Evolutionary conservation across 139 green algal genomes (phyloP), one percentile per base, ranked within the genome.

Genomic region (Coelastrella sp.): DNA sequence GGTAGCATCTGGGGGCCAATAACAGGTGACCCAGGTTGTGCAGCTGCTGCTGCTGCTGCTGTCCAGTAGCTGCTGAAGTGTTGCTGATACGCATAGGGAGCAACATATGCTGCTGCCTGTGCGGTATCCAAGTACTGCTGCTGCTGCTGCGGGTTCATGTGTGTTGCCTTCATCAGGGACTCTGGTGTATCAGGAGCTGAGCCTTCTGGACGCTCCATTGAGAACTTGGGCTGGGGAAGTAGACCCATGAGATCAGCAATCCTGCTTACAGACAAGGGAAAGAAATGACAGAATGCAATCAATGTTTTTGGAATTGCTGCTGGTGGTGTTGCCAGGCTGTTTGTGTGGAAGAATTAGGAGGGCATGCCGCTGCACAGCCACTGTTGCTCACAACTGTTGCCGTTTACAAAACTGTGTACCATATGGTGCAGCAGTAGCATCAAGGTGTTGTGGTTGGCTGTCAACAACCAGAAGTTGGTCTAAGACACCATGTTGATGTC

Each of bases 1-100:
- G 30, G 21, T 27, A 3, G 7, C 53, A 64, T 27, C 53, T 64
- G 53, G 6, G 27, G 53, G 17, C 53, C 27, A 32, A 34, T 19
- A 21, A 64, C 21, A 9, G 1, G 30, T 64, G 2, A 19, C 53
- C 19, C 53, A 19, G n/a, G n/a, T n/a, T n/a, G n/a, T 32, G 19
- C 53, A 64, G 17, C 21, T 27, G 17, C 53, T 64, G 53, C 53
- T 32, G 9, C 27, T 3, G 37, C 37, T 25, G 35, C 27, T 37
- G 43, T 9, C 71, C 71, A 79, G 41, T 79, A 79, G 41, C 71
- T 79, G 25, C 41, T 79, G 71, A 79, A 79, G 71, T 79, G 41
- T 3, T 57, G 43, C 71, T 79, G 71, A 30, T 57, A 79, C 15
- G 41, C 41, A 41, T 62, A 79, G 11, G 71, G 40, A 13, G 27